phyloP scores from a whole-genome alignment of 148 eudicot species.

The Nepenthes gracilis region DNA sequence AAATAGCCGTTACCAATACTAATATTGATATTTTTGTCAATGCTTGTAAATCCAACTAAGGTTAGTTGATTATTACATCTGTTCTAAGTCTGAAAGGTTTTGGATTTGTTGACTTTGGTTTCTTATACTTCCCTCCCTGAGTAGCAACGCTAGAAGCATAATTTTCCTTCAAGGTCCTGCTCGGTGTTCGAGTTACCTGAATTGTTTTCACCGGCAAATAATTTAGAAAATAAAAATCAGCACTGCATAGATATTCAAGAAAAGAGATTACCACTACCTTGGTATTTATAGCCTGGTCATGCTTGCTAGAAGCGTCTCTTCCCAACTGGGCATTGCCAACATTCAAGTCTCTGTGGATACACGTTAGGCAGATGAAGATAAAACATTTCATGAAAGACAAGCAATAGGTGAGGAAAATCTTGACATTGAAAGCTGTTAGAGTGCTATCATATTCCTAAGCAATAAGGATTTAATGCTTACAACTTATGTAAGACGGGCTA shows the following conservation, averaged over 20 bases:
- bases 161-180: slow-evolving; percentile 34
- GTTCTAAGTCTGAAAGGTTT: slow-evolving; percentile 93
- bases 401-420: too few species aligned
- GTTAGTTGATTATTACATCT: slow-evolving; percentile 37
- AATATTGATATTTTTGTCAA: too few species aligned
- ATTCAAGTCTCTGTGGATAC: slow-evolving; percentile 21
- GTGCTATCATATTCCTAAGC: too few species aligned
- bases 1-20: too few species aligned
- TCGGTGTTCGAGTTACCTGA: slow-evolving; percentile 22
- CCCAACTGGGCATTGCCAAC: slow-evolving; percentile 14
- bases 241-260: background rate
- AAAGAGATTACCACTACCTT: slow-evolving; percentile 27
- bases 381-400: too few species aligned
- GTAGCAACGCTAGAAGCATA: slow-evolving; percentile 14
- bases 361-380: background rate
- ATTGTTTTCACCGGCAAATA: slow-evolving; percentile 1
- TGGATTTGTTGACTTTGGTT: slow-evolving; percentile 71
- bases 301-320: slow-evolving; percentile 21
- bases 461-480: too few species aligned
- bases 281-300: slow-evolving; percentile 11
- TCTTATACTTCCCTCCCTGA: slow-evolving; percentile 43
- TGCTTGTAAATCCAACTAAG: background rate
- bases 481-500: too few species aligned
- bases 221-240: background rate
- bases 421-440: too few species aligned